Percentiles rank a stretch among this genome's conserved stretches.
phyloP scores from a whole-genome alignment of 305 asterid species.

The Stenogyne calaminthoides region DNA sequence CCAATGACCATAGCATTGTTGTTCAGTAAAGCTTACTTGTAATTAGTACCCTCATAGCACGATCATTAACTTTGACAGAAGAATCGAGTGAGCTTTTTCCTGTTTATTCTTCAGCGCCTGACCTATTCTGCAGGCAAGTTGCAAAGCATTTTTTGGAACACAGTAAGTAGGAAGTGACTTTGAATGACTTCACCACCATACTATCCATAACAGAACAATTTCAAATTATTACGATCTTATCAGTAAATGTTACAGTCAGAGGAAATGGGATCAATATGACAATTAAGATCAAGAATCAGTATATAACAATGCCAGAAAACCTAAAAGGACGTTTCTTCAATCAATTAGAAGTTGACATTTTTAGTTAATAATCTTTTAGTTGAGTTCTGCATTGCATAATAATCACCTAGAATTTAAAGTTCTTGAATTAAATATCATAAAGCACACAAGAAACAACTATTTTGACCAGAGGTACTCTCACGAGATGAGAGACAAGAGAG shows the following conservation, averaged over 20 bases:
- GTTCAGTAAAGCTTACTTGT: neutral
- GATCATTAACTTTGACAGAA: slow-evolving; percentile 39
- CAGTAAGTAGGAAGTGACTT: neutral
- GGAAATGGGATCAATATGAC: neutral
- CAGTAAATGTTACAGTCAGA: neutral
- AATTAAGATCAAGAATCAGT: neutral
- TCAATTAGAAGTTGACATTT: neutral
- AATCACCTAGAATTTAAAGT: neutral
- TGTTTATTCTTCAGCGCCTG: slow-evolving; percentile 5
- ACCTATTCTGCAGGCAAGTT: slow-evolving; percentile 21
- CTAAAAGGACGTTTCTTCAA: neutral
- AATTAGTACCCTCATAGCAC: neutral
- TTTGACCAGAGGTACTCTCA: neutral
- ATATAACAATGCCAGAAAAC: neutral
- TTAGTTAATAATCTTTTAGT: neutral
- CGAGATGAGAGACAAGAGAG: neutral
- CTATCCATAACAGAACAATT: neutral
- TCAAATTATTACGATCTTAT: neutral
- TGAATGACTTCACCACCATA: neutral
- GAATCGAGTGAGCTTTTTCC: slow-evolving; percentile 41
- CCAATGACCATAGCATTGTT: neutral
- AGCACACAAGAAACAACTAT: neutral
- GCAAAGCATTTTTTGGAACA: slow-evolving; percentile 3
- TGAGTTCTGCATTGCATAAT: neutral
- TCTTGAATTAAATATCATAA: neutral